A percentile compares a stretch with the other conserved stretches of the same genome.
phyloP scores from a whole-genome alignment of 2,329 filamentous ascomycete genomes.

The Botrytis hyacinthi region DNA sequence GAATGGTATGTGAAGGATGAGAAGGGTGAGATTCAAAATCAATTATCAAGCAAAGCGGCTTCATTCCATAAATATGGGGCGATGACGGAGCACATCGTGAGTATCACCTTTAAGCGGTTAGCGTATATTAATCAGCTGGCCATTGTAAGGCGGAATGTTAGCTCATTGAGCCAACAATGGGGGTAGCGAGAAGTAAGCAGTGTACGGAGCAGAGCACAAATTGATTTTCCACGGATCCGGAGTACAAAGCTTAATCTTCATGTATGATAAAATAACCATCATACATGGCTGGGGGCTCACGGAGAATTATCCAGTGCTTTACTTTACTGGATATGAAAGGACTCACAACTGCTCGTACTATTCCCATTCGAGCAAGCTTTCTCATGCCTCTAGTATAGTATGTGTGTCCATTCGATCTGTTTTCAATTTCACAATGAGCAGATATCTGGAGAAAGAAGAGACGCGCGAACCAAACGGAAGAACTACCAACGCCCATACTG shows the following conservation, averaged over 20 bases:
- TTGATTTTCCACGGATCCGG: not conserved
- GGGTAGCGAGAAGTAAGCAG: not conserved
- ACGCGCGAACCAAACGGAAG: too few species aligned
- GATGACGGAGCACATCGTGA: not conserved
- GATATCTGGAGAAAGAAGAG: too few species aligned
- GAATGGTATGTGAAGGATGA: not conserved
- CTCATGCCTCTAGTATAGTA: too few species aligned
- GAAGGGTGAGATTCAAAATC: not conserved
- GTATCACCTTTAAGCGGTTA: not conserved
- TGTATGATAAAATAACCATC: not conserved
- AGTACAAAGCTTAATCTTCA: not conserved
- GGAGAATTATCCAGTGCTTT: not conserved
- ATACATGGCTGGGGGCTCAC: not conserved
- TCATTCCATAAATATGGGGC: not conserved
- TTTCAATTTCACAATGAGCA: too few species aligned
- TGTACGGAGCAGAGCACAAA: not conserved
- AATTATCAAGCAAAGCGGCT: not conserved
- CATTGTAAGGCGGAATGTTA: not conserved
- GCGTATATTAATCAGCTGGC: not conserved
- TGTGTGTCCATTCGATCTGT: too few species aligned
- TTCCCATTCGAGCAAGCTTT: not conserved
- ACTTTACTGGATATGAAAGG: not conserved
- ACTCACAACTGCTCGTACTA: not conserved
- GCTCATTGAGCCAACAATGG: not conserved
- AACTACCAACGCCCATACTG: too few species aligned